Base-by-base conservation (phyloP, 306 rosid genomes). In the Acacia crassicarpa region DNA sequence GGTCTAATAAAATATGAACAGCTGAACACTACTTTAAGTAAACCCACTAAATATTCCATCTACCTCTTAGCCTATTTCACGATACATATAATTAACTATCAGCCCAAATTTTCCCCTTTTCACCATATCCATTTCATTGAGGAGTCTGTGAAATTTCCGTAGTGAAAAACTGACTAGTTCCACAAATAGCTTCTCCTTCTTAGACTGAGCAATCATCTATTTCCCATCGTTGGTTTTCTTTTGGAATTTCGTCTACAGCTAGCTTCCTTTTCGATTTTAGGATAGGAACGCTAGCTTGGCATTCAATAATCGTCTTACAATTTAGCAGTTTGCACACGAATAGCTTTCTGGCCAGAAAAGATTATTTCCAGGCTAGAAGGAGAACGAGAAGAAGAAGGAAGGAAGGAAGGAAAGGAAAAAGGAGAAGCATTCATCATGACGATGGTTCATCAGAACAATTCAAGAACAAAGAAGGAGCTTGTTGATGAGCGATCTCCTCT, bases 401-500 rank as follows among this genome's bases (percentile, higher is more conserved):
- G 45, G 5, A 5, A 6, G 40, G 8, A 35, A 35, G 40, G 40
- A 35, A 10, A 14, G 20, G 20, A 1, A 27, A 27, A 27, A 9
- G 65, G 27, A 76, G 65, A 58, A 61, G 66, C 56, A 14, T 68
- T 63, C 40, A 35, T 81, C 69, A 83, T 81, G 77, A 67, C 80
- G 33, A 62, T 4, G 22, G 75, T 61, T n/a, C 27, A 74, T 11
- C 27, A 53, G 79, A 76, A 74, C 44, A 8, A 75, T 59, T 56
- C 49, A 23, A 78, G 66, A 78, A 74, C 76, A 38, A 35, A 40
- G 59, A 59, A 75, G 15, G 80, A 43, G 67, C 65, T 79, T 40
- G 27, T 17, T 25, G 76, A 41, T 17, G 85, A 83, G 40, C 23
- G 78, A 27, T 43, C 43, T 49, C 84, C 88, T 27, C 74, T 90